Base-by-base conservation (phyloP, 305 asterid genomes). In the Nicotiana rustica region DNA sequence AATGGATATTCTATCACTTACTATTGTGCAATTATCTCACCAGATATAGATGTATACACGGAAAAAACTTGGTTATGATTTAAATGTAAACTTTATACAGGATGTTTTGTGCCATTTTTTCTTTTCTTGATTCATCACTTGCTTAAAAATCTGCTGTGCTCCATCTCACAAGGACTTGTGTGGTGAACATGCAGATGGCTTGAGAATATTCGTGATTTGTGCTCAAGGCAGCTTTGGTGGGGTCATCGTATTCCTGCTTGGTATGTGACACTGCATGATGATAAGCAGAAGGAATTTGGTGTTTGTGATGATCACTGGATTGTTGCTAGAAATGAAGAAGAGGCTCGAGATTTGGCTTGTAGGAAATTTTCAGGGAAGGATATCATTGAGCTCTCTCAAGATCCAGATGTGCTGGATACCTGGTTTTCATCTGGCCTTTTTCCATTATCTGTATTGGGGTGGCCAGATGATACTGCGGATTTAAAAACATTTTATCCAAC, bases 151-250 rank as follows among this genome's bases (percentile, higher is more conserved):
- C 55, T 41, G 13, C 55, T 0, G 56, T 67, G 36, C 31, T 9
- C 47, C 8, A 56, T 56, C 15, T 68, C n/a, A 0, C 69, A 38
- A 33, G 67, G 52, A 38, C 5, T 36, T 71, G 13, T 29, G 47
- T 17, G 19, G 1, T 14, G 12, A 83, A 17, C 18, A 84, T 87
- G 83, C 89, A 95, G 98, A 88, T 93, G 98, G 97, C 97, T 95
- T 78, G 98, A 92, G 86, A 92, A 93, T 81, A 94, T 92, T 83
- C 96, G 92, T 71, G 99, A 95, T 89, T 95, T 97, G 97, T 93
- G 99, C 89, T 95, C 98, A 82, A 89, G 98, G 85, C 99, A 92
- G 82, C 95, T 93, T 83, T 93, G 99, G 97, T 93, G 98, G 98
- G 99, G 99, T 67, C 99, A 93, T 77, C 94, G 92, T 21, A 83